These are phyloP conservation scores for Trichomonas tenax DNA, from an alignment of 208 protist species.

Conservation along the genomic window DNA sequence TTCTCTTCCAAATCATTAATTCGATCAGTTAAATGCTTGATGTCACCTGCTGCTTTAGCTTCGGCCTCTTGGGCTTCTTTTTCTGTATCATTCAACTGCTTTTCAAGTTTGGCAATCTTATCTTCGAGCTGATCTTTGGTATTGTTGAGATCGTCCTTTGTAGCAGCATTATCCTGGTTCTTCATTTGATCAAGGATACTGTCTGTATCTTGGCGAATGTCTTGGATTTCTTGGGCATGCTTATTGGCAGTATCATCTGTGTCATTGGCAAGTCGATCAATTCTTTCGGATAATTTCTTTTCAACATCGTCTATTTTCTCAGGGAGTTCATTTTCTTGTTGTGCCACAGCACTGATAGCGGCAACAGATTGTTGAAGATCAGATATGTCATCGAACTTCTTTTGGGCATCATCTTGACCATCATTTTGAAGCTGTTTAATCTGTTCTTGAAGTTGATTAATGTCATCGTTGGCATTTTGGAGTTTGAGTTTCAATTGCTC, in stretches of 20 bases:
- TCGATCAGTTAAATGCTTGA: background rate
- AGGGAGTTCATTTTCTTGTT: background rate
- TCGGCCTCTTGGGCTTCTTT: background rate
- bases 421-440: background rate
- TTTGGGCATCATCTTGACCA: background rate
- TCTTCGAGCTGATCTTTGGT: background rate
- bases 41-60: background rate
- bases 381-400: background rate
- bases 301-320: background rate
- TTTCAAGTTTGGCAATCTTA: background rate
- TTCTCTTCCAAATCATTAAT: background rate
- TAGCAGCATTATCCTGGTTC: background rate
- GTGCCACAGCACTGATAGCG: background rate
- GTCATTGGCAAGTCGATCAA: background rate
- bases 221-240: background rate
- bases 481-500: background rate
- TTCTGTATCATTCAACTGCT: background rate
- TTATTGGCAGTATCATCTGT: background rate
- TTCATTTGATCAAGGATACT: no score
- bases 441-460: background rate
- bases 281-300: background rate
- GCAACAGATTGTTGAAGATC: background rate
- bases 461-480: background rate
- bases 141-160: background rate
- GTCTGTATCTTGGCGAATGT: background rate